A percentile compares a stretch with the other conserved stretches of the same genome.
Conservation (phyloP, 139 green algal species). For the Monoraphidium neglectum region DNA sequence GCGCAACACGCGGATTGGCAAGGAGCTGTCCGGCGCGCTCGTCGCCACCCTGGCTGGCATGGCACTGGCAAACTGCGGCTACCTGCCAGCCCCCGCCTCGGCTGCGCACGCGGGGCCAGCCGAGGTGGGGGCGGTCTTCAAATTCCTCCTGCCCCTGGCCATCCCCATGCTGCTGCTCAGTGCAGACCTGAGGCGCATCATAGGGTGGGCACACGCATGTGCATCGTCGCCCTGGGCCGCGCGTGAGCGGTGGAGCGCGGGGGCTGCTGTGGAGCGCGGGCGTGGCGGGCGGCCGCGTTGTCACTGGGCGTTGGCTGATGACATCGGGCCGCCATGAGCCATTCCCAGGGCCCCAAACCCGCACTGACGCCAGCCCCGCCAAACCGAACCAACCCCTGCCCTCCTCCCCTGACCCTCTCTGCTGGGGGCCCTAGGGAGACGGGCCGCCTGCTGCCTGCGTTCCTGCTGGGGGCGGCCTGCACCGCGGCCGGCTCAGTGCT, state of each 20-base stretch:
- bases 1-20: conserved; percentile 65
- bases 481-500: conserved; percentile 68
- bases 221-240: too few relatives aligned
- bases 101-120: too few relatives aligned
- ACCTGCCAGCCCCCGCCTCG: conserved; percentile 53
- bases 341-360: too few relatives aligned
- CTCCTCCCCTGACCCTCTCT: too few relatives aligned
- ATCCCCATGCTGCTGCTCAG: conserved; percentile 90
- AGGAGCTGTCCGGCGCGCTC: conserved; percentile 80
- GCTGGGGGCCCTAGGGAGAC: conserved; percentile 42
- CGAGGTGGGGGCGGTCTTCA: conserved; percentile 40
- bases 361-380: too few relatives aligned
- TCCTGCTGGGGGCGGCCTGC: conserved; percentile 65
- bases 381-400: too few relatives aligned
- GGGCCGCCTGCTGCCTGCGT: conserved; percentile 73
- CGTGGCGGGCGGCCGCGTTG: too few relatives aligned
- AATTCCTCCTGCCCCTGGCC: conserved; percentile 86
- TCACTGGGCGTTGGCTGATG: too few relatives aligned
- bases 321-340: too few relatives aligned
- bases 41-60: conserved; percentile 80
- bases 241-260: too few relatives aligned
- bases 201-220: too few relatives aligned
- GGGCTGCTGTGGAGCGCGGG: too few relatives aligned
- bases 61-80: conserved; percentile 66
- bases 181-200: conserved; percentile 79